A percentile compares a stretch with the other conserved stretches of the same genome.
Evolutionary conservation across 2,329 filamentous ascomycete species (phyloP).

Genomic region (Catunica adiposa): DNA sequence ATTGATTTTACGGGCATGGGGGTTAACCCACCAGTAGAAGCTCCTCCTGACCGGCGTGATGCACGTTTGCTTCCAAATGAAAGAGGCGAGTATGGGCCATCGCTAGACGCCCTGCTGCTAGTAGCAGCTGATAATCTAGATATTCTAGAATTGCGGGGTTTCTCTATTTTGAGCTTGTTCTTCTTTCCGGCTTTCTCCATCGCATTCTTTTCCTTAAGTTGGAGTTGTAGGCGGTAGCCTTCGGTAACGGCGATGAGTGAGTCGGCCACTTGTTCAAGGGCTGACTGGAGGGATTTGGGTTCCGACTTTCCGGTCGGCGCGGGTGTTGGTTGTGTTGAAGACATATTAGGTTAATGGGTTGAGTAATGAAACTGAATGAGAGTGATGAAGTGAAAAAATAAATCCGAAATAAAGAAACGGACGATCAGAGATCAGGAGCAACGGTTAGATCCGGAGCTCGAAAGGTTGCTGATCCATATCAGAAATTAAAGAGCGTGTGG

Average conservation of each 20-base stretch:
- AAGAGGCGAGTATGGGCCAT: not conserved
- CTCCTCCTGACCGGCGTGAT: not conserved
- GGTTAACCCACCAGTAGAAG: not conserved
- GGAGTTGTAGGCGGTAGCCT: slow-evolving; percentile 12
- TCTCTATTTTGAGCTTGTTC: slow-evolving; percentile 2
- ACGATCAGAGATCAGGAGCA: not conserved
- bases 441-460: slow-evolving; percentile 7
- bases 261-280: slow-evolving; percentile 15
- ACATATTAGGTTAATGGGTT: not conserved
- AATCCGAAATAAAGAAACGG: not conserved
- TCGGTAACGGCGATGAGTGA: slow-evolving; percentile 14
- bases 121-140: slow-evolving; percentile 2
- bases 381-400: not conserved
- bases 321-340: not conserved
- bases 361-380: not conserved
- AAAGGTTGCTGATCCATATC: slow-evolving; percentile 3
- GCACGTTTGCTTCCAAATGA: not conserved
- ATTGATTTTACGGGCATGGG: not conserved
- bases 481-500: slow-evolving; percentile 6
- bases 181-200: not conserved
- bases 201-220: slow-evolving; percentile 3
- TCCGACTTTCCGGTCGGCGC: not conserved
- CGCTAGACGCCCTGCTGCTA: not conserved
- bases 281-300: slow-evolving; percentile 13
- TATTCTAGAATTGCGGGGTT: not conserved